Percentiles rank a stretch among this genome's conserved stretches.
These are phyloP conservation scores for Clonostachys chloroleuca DNA, from an alignment of 2,329 filamentous ascomycete species.

Conservation along the genomic window DNA sequence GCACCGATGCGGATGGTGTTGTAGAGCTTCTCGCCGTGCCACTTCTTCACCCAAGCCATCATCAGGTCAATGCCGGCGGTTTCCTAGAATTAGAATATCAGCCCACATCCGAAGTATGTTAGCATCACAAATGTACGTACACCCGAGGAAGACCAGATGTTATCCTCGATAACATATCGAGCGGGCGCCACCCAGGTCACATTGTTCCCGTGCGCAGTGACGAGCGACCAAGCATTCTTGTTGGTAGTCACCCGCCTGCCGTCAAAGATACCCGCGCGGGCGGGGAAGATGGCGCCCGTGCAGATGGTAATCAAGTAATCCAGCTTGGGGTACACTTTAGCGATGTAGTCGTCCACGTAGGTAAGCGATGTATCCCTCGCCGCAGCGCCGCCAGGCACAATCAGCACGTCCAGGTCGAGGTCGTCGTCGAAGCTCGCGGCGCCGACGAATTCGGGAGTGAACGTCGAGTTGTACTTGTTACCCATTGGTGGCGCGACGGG, in stretches of 20 bases:
- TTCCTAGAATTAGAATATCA: background rate
- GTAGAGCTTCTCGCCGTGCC: constrained; percentile 1
- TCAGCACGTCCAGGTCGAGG: constrained; percentile 42
- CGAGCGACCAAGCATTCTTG: constrained; percentile 50
- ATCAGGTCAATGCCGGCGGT: constrained; percentile 1
- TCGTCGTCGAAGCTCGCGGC: background rate
- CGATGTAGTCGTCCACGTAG: constrained; percentile 33
- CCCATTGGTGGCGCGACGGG: background rate
- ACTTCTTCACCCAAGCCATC: constrained; percentile 1
- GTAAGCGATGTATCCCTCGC: constrained; percentile 22
- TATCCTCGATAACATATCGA: constrained; percentile 61
- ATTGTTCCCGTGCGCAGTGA: constrained; percentile 38
- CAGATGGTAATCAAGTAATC: constrained; percentile 61
- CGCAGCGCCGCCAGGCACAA: constrained; percentile 62
- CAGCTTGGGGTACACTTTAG: constrained; percentile 33
- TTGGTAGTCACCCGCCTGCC: constrained; percentile 62
- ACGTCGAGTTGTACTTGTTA: constrained; percentile 3
- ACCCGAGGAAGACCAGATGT: constrained; percentile 53
- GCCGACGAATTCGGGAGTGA: constrained; percentile 1
- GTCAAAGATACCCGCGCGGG: constrained; percentile 55
- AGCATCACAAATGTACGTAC: background rate
- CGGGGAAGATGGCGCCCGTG: constrained; percentile 57
- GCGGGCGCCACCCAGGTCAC: constrained; percentile 59
- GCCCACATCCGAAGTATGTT: background rate
- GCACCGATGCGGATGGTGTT: background rate